Base-by-base conservation (phyloP, 106 monocot species). In the Agapanthus africanus region DNA sequence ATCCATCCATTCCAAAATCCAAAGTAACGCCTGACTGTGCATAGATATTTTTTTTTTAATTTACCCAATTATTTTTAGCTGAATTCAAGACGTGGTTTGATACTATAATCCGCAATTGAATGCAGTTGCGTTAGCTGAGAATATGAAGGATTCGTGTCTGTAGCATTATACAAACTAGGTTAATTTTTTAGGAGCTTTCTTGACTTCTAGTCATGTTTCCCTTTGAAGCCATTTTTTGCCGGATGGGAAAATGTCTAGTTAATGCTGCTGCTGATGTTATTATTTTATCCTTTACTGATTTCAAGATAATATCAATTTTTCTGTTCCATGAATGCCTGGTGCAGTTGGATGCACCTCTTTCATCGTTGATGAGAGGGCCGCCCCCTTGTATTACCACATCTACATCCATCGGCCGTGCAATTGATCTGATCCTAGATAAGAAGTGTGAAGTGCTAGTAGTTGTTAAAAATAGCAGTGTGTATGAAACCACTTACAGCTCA, bases 391-490 rank as follows among this genome's bases (percentile, higher is more conserved):
- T 88, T 4, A 80, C 82, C 15, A 61, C 78, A 9, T 83, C 85
- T 21, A 92, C 87, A 21, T 83, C 88, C 3, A 49, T 85, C 16
- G 82, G 82, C 11, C 82, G 80, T 4, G 92, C 81, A 52, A 85
- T 92, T 41, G 88, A 92, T 37, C 74, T 92, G 14, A 66, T 92
- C 28, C 76, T 88, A n/a, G 80, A 85, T 38, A 88, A 88, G 80
- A 92, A 88, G 40, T 74, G 71, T 40, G 60, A 88, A 63, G 76
- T 88, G 76, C 49, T 85, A 6, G 47, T 92, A 15, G 72, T 92
- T 39, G 88, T 88, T 2, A 82, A 54, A 69, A 73, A 65, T 22
- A 79, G 59, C 51, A 70, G 68, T 78, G n/a, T n/a, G 3, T 91
- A 84, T 34, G 81, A 84, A 39, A 67, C 69, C 62, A 81, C 68